A percentile compares a stretch with the other conserved stretches of the same genome.
These are phyloP conservation scores for Athelia psychrophila DNA, from an alignment of 1,284 basidiomycete genomes.

Conservation along the genomic window DNA sequence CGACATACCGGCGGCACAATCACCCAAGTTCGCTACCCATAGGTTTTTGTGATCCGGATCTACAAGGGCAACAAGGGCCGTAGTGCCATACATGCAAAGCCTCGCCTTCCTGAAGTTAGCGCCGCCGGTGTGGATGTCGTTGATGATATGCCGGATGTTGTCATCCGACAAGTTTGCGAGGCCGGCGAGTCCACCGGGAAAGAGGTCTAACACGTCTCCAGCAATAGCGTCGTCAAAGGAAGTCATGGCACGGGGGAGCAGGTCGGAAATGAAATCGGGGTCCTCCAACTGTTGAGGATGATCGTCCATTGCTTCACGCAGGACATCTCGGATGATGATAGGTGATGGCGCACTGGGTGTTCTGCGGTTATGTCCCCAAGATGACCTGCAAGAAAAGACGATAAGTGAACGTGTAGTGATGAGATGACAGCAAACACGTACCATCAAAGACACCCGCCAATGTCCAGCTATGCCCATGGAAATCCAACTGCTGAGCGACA, in stretches of 20 bases:
- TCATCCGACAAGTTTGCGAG: slow-evolving; percentile 48
- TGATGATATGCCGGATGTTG: slow-evolving; percentile 53
- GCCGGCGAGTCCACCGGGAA: slow-evolving; percentile 51
- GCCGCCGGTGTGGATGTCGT: slow-evolving; percentile 57
- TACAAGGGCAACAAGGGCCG: slow-evolving; percentile 63
- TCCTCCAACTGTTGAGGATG: slow-evolving; percentile 30
- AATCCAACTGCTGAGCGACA: slow-evolving; percentile 51
- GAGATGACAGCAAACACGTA: slow-evolving; percentile 24
- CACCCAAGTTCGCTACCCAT: slow-evolving; percentile 72
- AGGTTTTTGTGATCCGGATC: slow-evolving; percentile 63
- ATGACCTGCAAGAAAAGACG: slow-evolving; percentile 44
- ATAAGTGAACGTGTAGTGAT: slow-evolving; percentile 7
- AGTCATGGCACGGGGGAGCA: slow-evolving; percentile 52
- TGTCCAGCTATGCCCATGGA: slow-evolving; percentile 56
- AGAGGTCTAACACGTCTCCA: slow-evolving; percentile 58
- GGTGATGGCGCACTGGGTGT: slow-evolving; percentile 65
- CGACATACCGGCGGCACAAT: slow-evolving; percentile 64
- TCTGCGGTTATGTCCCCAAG: slow-evolving; percentile 67
- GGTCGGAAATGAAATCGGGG: slow-evolving; percentile 46
- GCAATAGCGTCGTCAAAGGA: slow-evolving; percentile 68
- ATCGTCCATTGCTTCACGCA: slow-evolving; percentile 40
- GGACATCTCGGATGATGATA: slow-evolving; percentile 58
- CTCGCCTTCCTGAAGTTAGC: slow-evolving; percentile 60
- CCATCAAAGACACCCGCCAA: slow-evolving; percentile 72
- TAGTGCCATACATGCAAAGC: slow-evolving; percentile 73